Base-by-base conservation (phyloP, 805 yeast genomes). In the Torulaspora franciscae region DNA sequence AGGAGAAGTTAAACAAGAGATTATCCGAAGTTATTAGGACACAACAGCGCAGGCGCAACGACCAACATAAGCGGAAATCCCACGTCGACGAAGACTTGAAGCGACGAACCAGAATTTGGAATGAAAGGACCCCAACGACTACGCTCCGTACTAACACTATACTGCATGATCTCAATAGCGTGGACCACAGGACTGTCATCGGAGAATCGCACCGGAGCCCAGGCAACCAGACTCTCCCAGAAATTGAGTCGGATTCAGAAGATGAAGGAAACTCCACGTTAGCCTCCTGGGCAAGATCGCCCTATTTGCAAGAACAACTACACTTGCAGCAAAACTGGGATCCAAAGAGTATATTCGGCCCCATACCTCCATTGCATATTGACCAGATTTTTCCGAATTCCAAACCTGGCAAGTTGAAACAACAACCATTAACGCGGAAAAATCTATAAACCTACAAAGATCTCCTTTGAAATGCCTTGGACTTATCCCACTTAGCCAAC, bases 271-370 rank as follows among this genome's bases (percentile, higher is more conserved):
- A 71, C 10, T 70, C 69, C 13, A 73, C 74, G 11, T 62, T 79
- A 34, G 73, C 73, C 33, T 74, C 74, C 33, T 81, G 87, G 87
- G 86, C 85, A 2, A 68, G 72, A 45, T 73, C 83, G 1, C 82
- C 85, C 4, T 75, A 73, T 46, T 60, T 81, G 42, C 70, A 72
- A 34, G 67, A 69, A 25, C 67, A 72, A 28, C 64, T 80, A 30
- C 50, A 64, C 19, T 57, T 64, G 17, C 76, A 73, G 47, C 83
- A 79, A 57, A 61, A 59, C 24, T 66, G 82, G 48, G 82, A 87
- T 56, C 90, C 93, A 0, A 79, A 73, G 49, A 60, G 71, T 14
- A 75, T 87, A 1, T 86, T 88, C 66, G 95, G 95, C 0, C 82
- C 85, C 6, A 75, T 84, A 26, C 83, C 85, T 0, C 80, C 80